Percentiles rank a stretch among this genome's conserved stretches.
These are phyloP conservation scores for Cercospora sojina DNA, from an alignment of 2,329 filamentous ascomycete genomes.

Conservation along the genomic window DNA sequence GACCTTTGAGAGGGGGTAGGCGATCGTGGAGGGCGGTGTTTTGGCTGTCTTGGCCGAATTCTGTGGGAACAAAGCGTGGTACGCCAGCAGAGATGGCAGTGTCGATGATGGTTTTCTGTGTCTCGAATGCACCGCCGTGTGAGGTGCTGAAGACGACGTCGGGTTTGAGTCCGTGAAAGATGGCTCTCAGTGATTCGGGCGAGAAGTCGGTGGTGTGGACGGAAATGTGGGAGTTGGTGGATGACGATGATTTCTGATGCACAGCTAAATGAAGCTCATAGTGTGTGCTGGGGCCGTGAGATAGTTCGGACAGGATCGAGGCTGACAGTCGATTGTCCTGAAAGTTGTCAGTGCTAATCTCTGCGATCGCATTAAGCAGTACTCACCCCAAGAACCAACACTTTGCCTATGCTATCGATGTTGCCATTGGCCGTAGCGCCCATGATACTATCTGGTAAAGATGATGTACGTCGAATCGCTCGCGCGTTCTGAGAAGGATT, in stretches of 20 bases:
- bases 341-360: constrained; percentile 1
- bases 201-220: constrained; percentile 36
- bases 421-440: not conserved
- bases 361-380: not conserved
- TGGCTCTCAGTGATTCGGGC: constrained; percentile 31
- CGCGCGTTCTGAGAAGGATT: not conserved
- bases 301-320: constrained; percentile 21
- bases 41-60: constrained; percentile 33
- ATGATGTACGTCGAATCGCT: not conserved
- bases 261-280: constrained; percentile 22
- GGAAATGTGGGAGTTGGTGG: not conserved
- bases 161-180: constrained; percentile 25
- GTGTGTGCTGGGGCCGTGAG: not conserved
- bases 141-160: constrained; percentile 34
- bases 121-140: constrained; percentile 29
- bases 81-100: constrained; percentile 22
- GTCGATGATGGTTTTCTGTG: constrained; percentile 32
- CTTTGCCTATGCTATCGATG: constrained; percentile 12
- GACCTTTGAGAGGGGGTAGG: constrained; percentile 34
- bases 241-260: constrained; percentile 7
- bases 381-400: constrained; percentile 27
- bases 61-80: constrained; percentile 29
- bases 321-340: constrained; percentile 27
- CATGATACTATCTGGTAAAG: not conserved
- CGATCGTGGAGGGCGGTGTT: constrained; percentile 37